phyloP scores from a whole-genome alignment of 2,329 filamentous ascomycete species.

The Xylaria hypoxylon region DNA sequence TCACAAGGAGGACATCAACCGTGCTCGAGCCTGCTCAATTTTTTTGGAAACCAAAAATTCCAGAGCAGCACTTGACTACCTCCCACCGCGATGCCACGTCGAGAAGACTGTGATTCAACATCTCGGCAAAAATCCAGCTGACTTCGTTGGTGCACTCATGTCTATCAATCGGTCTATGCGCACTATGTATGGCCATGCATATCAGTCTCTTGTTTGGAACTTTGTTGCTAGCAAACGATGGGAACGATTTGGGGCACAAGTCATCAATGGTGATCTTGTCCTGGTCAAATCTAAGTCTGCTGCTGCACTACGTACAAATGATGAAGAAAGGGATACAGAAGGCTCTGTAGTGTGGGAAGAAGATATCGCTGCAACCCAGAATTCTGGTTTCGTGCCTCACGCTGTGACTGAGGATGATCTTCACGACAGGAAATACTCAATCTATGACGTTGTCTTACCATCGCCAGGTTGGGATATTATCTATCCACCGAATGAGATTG shows the following conservation, averaged over 20 bases:
- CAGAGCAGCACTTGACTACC: slow-evolving; percentile 69
- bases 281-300: slow-evolving; percentile 59
- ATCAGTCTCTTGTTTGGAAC: slow-evolving; percentile 97
- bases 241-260: slow-evolving; percentile 76
- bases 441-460: slow-evolving; percentile 91
- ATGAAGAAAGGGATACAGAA: slow-evolving; percentile 73
- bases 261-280: slow-evolving; percentile 88
- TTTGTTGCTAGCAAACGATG: slow-evolving; percentile 83
- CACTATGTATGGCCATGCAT: slow-evolving; percentile 96
- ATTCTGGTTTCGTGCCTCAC: slow-evolving; percentile 69
- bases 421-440: slow-evolving; percentile 77
- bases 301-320: slow-evolving; percentile 52
- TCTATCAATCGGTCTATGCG: slow-evolving; percentile 84
- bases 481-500: slow-evolving; percentile 86
- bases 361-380: slow-evolving; percentile 64
- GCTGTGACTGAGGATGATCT: slow-evolving; percentile 82
- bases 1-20: slow-evolving; percentile 79
- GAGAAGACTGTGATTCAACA: slow-evolving; percentile 84
- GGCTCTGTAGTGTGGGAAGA: slow-evolving; percentile 70
- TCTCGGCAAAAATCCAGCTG: slow-evolving; percentile 68
- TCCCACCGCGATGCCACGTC: slow-evolving; percentile 85
- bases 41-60: slow-evolving; percentile 74
- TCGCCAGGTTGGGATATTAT: slow-evolving; percentile 91
- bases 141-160: slow-evolving; percentile 84
- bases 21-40: slow-evolving; percentile 80